phyloP scores from a whole-genome alignment of 2,329 filamentous ascomycete genomes.

The Xylariaceae sp. region DNA sequence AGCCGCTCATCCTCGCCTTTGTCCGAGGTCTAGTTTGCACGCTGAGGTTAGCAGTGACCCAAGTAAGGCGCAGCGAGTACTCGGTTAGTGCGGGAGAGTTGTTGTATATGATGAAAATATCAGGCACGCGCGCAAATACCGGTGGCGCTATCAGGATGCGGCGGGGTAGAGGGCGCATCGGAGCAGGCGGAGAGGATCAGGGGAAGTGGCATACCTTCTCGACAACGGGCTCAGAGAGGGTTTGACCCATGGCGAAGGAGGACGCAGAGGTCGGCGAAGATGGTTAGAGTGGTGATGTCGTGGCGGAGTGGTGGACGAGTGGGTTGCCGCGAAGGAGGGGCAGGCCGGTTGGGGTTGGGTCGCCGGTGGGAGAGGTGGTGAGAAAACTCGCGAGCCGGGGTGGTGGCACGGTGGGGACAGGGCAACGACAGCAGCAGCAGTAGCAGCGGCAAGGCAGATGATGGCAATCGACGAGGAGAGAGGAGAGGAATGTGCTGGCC shows the following conservation, averaged over 20 bases:
- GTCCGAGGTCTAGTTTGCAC: constrained; percentile 67
- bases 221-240: constrained; percentile 96
- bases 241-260: constrained; percentile 81
- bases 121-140: constrained; percentile 18
- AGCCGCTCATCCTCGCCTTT: constrained; percentile 90
- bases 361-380: too few relatives aligned
- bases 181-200: constrained; percentile 6
- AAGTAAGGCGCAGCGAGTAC: neutral
- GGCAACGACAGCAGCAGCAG: too few relatives aligned
- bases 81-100: too few relatives aligned
- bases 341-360: neutral
- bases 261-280: constrained; percentile 22
- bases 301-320: constrained; percentile 12
- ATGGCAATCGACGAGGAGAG: too few relatives aligned
- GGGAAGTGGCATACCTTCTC: constrained; percentile 78
- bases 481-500: too few relatives aligned
- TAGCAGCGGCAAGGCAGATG: too few relatives aligned
- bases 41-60: constrained; percentile 6
- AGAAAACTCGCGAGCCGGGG: too few relatives aligned
- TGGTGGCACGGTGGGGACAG: too few relatives aligned
- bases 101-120: constrained; percentile 17
- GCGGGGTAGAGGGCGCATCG: constrained; percentile 21
- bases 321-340: constrained; percentile 11
- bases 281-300: constrained; percentile 26
- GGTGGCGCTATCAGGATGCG: constrained; percentile 2